A percentile compares a stretch with the other conserved stretches of the same genome.
These are phyloP conservation scores for Picea sitchensis DNA, from an alignment of 75 land plant genomes.

Conservation along the genomic window DNA sequence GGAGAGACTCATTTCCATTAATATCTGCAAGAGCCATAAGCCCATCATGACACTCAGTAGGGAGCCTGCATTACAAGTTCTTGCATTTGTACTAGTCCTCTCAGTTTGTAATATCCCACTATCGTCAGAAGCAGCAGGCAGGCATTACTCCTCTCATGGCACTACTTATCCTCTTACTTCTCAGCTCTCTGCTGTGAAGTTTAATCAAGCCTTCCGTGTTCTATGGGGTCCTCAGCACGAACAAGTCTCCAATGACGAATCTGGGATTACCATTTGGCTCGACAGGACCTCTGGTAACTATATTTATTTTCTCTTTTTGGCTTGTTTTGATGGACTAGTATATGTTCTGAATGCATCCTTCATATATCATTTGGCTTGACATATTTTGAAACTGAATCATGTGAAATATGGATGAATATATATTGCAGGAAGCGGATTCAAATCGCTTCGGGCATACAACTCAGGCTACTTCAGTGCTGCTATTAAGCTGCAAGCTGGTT, in stretches of 20 bases:
- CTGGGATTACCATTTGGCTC: slow-evolving; percentile 56
- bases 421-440: too few species aligned
- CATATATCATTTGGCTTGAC: too few species aligned
- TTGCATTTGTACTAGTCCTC: not conserved
- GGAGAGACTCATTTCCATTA: not conserved
- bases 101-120: too few species aligned
- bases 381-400: not conserved
- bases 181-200: slow-evolving; percentile 24
- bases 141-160: too few species aligned
- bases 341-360: too few species aligned
- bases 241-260: slow-evolving; percentile 26
- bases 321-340: too few species aligned
- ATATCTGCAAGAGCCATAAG: not conserved
- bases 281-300: slow-evolving; percentile 49
- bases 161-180: slow-evolving; percentile 18
- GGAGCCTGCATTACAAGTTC: too few species aligned
- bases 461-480: too few species aligned
- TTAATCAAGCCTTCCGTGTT: slow-evolving; percentile 36
- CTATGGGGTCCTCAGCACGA: slow-evolving; percentile 71
- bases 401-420: not conserved
- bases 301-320: not conserved
- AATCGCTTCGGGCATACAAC: too few species aligned
- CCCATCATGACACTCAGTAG: not conserved
- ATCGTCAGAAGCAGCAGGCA: not conserved
- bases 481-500: too few species aligned